Percentiles rank a stretch among this genome's conserved stretches.
phyloP scores from a whole-genome alignment of 164 flowering plant genomes.

The Vitis labrusca region DNA sequence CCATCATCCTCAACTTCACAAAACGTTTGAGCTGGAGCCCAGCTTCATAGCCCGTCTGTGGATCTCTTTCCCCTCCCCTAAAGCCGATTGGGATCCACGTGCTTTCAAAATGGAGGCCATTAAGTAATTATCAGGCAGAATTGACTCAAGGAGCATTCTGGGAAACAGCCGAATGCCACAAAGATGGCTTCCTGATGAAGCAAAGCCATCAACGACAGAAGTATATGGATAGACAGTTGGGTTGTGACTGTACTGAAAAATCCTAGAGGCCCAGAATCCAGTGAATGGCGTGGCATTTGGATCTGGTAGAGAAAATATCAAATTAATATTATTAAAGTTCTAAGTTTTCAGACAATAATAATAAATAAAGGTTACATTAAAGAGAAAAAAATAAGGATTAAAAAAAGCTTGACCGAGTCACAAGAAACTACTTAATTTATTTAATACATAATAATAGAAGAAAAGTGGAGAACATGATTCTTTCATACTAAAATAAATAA shows the following conservation, averaged over 20 bases:
- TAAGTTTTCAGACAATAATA: no score
- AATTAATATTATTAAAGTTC: no score
- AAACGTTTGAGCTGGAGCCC: conserved; percentile 17
- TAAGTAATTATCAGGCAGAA: conserved; percentile 26
- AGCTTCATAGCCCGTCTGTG: conserved; percentile 40
- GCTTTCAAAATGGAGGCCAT: conserved; percentile 29
- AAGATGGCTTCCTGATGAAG: conserved; percentile 14
- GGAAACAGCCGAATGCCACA: conserved; percentile 22
- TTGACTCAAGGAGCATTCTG: conserved; percentile 19
- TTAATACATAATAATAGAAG: no score
- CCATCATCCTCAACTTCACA: conserved; percentile 27
- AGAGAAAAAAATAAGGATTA: no score
- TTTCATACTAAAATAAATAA: no score
- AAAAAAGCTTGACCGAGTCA: no score
- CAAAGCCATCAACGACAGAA: conserved; percentile 29
- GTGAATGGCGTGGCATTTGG: no score
- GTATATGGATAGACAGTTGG: conserved; percentile 41
- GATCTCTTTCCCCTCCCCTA: conserved; percentile 24
- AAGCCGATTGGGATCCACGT: conserved; percentile 22
- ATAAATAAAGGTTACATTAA: no score
- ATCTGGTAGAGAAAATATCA: no score
- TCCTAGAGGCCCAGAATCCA: no score
- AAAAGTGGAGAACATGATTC: no score
- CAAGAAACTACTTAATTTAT: no score
- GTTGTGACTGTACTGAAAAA: conserved; percentile 11